These are phyloP conservation scores for Piper longum DNA, from an alignment of 164 flowering plant genomes.

Conservation along the genomic window DNA sequence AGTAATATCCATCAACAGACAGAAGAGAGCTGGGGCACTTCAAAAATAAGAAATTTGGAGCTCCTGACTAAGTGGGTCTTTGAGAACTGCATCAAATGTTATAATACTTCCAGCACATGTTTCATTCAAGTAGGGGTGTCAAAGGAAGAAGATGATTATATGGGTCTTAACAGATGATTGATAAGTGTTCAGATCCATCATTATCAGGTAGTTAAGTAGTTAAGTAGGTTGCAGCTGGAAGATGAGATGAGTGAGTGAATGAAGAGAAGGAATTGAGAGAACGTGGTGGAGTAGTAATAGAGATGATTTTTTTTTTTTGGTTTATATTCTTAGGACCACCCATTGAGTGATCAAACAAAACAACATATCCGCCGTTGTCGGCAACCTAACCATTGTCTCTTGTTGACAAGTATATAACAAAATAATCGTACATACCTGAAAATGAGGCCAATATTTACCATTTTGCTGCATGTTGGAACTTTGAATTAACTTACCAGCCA, in stretches of 20 bases:
- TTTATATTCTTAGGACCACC: background rate
- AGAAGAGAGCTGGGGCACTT: no score
- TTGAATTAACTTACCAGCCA: no score
- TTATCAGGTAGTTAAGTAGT: no score
- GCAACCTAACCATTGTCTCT: conserved; percentile 2
- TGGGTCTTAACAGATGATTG: background rate
- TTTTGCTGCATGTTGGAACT: no score
- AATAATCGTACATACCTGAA: no score
- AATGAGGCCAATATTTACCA: no score
- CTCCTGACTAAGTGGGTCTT: background rate
- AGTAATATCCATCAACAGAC: no score
- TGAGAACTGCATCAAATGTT: background rate
- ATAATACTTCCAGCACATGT: background rate
- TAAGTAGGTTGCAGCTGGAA: background rate
- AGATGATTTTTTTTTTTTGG: background rate
- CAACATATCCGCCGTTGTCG: conserved; percentile 3
- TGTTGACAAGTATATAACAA: no score
- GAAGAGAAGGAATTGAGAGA: background rate
- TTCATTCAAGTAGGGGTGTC: background rate
- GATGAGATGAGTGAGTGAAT: background rate
- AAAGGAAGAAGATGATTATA: background rate
- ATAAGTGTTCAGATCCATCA: background rate
- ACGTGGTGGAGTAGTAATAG: background rate
- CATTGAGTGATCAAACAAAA: background rate
- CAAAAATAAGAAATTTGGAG: no score